Percentiles rank a stretch among this genome's conserved stretches.
Evolutionary conservation across 768 basidiomycete genomes (phyloP).

Genomic region (Kwoniella shandongensis): DNA sequence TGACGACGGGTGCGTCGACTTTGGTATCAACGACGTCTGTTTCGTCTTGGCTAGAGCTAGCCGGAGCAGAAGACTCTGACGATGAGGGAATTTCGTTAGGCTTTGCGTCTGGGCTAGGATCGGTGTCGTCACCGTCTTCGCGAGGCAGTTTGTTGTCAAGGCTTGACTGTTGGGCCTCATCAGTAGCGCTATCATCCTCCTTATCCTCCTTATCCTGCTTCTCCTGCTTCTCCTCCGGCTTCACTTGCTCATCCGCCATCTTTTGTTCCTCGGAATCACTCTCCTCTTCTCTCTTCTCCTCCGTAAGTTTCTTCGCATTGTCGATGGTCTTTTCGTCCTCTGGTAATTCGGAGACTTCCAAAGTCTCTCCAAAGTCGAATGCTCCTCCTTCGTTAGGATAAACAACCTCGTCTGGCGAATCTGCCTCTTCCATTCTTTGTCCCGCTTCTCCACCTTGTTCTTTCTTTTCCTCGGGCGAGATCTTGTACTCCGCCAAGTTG

Average conservation of each 20-base stretch:
- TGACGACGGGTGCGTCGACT: slow-evolving; percentile 14
- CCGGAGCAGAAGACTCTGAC: background rate
- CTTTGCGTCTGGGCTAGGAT: slow-evolving; percentile 2
- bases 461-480: slow-evolving; percentile 20
- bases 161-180: too few species aligned
- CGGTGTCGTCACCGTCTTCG: background rate
- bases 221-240: background rate
- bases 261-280: too few species aligned
- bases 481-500: slow-evolving; percentile 25
- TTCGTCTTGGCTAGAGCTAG: background rate
- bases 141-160: too few species aligned
- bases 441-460: slow-evolving; percentile 37
- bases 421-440: slow-evolving; percentile 24
- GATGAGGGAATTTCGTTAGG: background rate
- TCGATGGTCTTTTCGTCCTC: slow-evolving; percentile 3
- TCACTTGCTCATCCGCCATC: too few species aligned
- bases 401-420: slow-evolving; percentile 25
- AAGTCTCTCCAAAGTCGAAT: background rate
- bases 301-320: slow-evolving; percentile 2
- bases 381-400: slow-evolving; percentile 12
- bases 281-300: background rate
- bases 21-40: slow-evolving; percentile 5
- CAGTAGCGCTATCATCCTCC: background rate
- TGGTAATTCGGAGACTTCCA: slow-evolving; percentile 1
- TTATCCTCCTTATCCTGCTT: too few species aligned